A percentile compares a stretch with the other conserved stretches of the same genome.
These are phyloP conservation scores for Houttuynia cordata DNA, from an alignment of 164 flowering plant genomes.

Conservation along the genomic window DNA sequence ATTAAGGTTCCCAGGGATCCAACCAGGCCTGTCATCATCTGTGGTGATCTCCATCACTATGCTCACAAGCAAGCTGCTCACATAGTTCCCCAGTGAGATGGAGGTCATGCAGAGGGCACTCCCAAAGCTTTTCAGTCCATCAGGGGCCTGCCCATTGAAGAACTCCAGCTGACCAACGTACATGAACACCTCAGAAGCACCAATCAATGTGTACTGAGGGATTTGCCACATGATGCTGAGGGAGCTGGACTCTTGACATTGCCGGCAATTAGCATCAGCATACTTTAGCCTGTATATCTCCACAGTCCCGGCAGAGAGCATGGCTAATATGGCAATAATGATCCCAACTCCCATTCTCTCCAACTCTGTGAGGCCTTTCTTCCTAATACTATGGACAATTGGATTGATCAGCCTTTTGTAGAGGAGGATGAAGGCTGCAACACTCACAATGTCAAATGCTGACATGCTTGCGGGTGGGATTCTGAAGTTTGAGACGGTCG, in stretches of 20 bases:
- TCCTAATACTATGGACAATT: slow-evolving; percentile 30
- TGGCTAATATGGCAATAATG: slow-evolving; percentile 61
- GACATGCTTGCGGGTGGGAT: slow-evolving; percentile 97
- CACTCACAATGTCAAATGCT: slow-evolving; percentile 79
- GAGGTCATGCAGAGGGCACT: slow-evolving; percentile 95
- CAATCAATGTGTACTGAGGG: slow-evolving; percentile 75
- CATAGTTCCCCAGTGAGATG: slow-evolving; percentile 82
- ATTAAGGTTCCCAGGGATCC: slow-evolving; percentile 93
- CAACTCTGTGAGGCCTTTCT: slow-evolving; percentile 66
- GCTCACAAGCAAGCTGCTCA: slow-evolving; percentile 67
- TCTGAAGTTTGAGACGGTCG: slow-evolving; percentile 40
- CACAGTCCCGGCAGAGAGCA: slow-evolving; percentile 74
- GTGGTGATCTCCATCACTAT: slow-evolving; percentile 75
- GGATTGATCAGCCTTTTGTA: slow-evolving; percentile 64
- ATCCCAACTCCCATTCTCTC: slow-evolving; percentile 92
- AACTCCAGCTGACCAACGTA: slow-evolving; percentile 89
- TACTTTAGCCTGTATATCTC: slow-evolving; percentile 63
- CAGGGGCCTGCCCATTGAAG: slow-evolving; percentile 83
- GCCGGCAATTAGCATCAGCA: slow-evolving; percentile 33
- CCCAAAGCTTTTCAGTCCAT: slow-evolving; percentile 86
- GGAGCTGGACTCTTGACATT: slow-evolving; percentile 65
- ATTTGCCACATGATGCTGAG: slow-evolving; percentile 88
- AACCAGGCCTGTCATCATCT: slow-evolving; percentile 54
- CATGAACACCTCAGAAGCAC: slow-evolving; percentile 94
- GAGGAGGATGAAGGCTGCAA: slow-evolving; percentile 60